A percentile compares a stretch with the other conserved stretches of the same genome.
Evolutionary conservation across 805 yeast species (phyloP).

Genomic region (Lachancea quebecensis): DNA sequence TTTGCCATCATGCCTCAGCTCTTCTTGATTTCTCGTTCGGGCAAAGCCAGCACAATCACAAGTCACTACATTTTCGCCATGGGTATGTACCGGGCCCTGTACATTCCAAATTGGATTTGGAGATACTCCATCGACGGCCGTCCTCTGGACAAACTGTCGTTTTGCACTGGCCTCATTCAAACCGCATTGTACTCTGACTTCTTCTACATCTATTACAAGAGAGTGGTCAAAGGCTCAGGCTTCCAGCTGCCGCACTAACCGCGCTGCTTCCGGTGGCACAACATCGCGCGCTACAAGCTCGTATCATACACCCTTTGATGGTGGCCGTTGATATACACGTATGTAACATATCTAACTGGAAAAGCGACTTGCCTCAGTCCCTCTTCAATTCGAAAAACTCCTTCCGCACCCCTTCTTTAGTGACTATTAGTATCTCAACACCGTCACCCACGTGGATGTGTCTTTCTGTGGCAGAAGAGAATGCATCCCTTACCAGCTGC

Average conservation of each 20-base stretch:
- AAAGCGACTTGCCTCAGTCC: slow-evolving; percentile 43
- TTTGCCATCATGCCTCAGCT: slow-evolving; percentile 91
- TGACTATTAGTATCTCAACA: slow-evolving; percentile 80
- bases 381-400: slow-evolving; percentile 83
- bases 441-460: slow-evolving; percentile 98
- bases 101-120: slow-evolving; percentile 93
- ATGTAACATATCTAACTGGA: neutral
- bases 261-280: neutral
- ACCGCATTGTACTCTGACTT: slow-evolving; percentile 89
- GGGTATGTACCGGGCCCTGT: slow-evolving; percentile 83
- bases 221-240: slow-evolving; percentile 71
- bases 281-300: neutral
- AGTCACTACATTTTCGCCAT: slow-evolving; percentile 90
- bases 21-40: slow-evolving; percentile 81
- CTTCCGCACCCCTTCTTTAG: slow-evolving; percentile 84
- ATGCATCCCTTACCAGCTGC: slow-evolving; percentile 85
- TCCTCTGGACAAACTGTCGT: slow-evolving; percentile 56
- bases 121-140: slow-evolving; percentile 50
- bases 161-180: slow-evolving; percentile 78
- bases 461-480: slow-evolving; percentile 94
- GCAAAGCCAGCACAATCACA: slow-evolving; percentile 81
- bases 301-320: neutral
- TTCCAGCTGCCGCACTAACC: slow-evolving; percentile 55
- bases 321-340: neutral
- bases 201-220: slow-evolving; percentile 82